Base-by-base conservation (phyloP, 2,329 filamentous ascomycete species). In the Sphaerulina populicola region DNA sequence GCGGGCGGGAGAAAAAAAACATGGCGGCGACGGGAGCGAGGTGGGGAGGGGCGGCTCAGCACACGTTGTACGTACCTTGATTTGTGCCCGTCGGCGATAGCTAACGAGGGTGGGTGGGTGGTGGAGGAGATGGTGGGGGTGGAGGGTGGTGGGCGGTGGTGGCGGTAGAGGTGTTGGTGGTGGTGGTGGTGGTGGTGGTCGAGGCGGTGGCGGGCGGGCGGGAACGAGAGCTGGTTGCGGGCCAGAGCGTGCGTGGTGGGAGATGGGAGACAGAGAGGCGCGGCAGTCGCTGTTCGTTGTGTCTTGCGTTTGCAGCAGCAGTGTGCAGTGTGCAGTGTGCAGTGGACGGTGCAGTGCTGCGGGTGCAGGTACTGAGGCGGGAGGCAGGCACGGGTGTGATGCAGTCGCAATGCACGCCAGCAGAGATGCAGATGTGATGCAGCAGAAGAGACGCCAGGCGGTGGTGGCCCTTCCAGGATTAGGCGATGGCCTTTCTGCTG, bases 261-360 rank as follows among this genome's bases (percentile, higher is more conserved):
- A 12, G 21, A 18, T 41, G 39, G 15, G 8, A 12, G 21, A 18
- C 18, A 18, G 18, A 18, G 18, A 23, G 15, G 15, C 39, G 39
- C 39, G 39, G 39, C 39, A 41, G 18, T 41, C 39, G 39, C 47
- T 41, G 39, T 18, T 41, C 39, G 39, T 41, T 29, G 39, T 41
- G 39, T 41, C 39, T 35, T 35, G 41, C 51, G 54, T 54, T 54
- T 54, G 54, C 55, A 47, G 23, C 23, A 27, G 23, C 23, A 27
- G 23, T 27, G 21, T 23, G 23, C 23, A 27, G 23, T 27, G 23
- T 27, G 23, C 23, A 27, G 23, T 27, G 23, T 18, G 18, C 23
- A 27, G 23, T 53, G 52, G n/a, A n/a, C 49, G 54, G 38, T 18
- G 21, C 15, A 41, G 39, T 23, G 18, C 39, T 18, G 39, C 15